Evolutionary conservation across 805 yeast species (phyloP).

Genomic region (Candida argentea): DNA sequence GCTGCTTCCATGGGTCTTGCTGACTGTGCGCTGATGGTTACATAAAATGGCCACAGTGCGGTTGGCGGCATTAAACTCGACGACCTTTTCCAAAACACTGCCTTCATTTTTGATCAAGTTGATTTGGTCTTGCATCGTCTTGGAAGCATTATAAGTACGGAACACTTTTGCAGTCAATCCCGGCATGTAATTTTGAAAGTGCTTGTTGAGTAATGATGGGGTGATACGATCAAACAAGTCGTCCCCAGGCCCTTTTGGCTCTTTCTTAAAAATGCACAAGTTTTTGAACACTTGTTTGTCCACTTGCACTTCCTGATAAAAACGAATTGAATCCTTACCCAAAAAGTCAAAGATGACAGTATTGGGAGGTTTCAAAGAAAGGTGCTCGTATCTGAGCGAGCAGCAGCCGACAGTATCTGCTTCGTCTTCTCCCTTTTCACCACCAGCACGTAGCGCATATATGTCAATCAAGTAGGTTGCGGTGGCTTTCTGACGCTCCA

Average conservation of each 20-base stretch:
- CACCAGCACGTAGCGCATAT: conserved; percentile 95
- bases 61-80: conserved; percentile 88
- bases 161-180: conserved; percentile 94
- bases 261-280: conserved; percentile 73
- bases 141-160: conserved; percentile 94
- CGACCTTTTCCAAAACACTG: conserved; percentile 76
- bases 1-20: conserved; percentile 73
- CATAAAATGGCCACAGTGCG: conserved; percentile 91
- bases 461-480: conserved; percentile 89
- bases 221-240: conserved; percentile 85
- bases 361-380: conserved; percentile 75
- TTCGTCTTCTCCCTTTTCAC: conserved; percentile 94
- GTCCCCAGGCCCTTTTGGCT: conserved; percentile 87
- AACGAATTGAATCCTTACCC: conserved; percentile 93
- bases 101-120: conserved; percentile 82
- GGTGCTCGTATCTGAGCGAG: conserved; percentile 83
- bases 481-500: conserved; percentile 84
- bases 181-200: conserved; percentile 80
- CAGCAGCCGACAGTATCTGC: conserved; percentile 99
- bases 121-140: conserved; percentile 92
- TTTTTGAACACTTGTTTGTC: conserved; percentile 88
- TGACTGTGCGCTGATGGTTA: conserved; percentile 92
- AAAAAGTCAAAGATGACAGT: conserved; percentile 83
- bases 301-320: conserved; percentile 86
- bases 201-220: conserved; percentile 74